Evolutionary conservation across 2,329 filamentous ascomycete species (phyloP), one percentile per base, ranked within the genome.

Genomic region (Ilyonectria sp.): DNA sequence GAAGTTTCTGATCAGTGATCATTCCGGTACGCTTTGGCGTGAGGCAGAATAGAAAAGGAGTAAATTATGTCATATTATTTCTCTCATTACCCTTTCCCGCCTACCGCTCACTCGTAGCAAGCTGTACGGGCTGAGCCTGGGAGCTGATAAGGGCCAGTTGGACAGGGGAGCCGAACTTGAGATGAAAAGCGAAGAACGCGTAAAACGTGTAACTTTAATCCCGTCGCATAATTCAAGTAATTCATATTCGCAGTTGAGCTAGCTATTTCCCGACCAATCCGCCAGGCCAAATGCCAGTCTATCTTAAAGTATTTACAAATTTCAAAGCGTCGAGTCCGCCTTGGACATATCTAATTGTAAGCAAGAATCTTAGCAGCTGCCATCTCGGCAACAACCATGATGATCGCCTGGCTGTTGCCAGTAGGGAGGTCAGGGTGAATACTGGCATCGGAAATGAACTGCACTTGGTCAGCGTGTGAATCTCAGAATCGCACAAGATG

Each of bases 401-500:
- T 88, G 46, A 88, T 86, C 2, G 89, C 85, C 60, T 88, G 87
- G 2, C 90, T 91, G 77, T 93, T 93, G 21, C 90, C 89, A 2
- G 89, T 89, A 11, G 89, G 85, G 65, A 92, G 87, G 66, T 91
- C 91, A 0, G 91, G 91, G 80, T 92, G 91, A 75, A 93, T 90
- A 68, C 86, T 87, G 1, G 88, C 90, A 75, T 93, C 90, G 3
- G 92, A 87, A 17, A 92, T 85, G 75, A 90, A 91, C 72, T 74
- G 5, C 0, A 1, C 17, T 17, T 21, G 11, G 6, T 11, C 8
- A 35, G 43, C 58, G 23, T 65, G 49, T 21, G 5, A 6, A 8
- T 40, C 3, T 13, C 2, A 9, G 1, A 5, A 6, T 1, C 11
- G 1, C 1, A 35, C 3, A 29, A 0, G 0, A 63, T 2, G 1